Conservation (phyloP, 192 early-diverging fungal genomes). For the Cladochytrium replicatum region DNA sequence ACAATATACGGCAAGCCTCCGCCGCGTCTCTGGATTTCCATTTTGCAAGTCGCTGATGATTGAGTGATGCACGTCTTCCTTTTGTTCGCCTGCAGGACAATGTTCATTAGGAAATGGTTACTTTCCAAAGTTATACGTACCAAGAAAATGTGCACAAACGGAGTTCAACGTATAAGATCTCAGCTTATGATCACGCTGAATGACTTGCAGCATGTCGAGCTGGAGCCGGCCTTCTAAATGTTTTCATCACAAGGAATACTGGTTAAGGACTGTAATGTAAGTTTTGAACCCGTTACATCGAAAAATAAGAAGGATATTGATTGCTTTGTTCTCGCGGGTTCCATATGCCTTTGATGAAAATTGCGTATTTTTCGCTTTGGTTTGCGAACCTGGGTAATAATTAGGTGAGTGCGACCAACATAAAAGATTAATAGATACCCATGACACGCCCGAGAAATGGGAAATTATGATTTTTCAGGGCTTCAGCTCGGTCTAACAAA, state of each 20-base stretch:
- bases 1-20: slow-evolving; percentile 93
- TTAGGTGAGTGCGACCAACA: background rate
- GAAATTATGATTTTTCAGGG: slow-evolving; percentile 64
- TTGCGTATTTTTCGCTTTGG: slow-evolving; percentile 64
- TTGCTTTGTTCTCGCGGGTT: slow-evolving; percentile 79
- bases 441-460: slow-evolving; percentile 75
- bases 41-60: slow-evolving; percentile 97
- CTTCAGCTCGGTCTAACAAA: slow-evolving; percentile 76
- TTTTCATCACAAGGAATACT: background rate
- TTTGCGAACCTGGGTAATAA: slow-evolving; percentile 28
- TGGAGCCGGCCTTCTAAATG: slow-evolving; percentile 76
- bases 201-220: slow-evolving; percentile 84
- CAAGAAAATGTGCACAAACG: slow-evolving; percentile 88
- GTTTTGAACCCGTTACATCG: too few species aligned
- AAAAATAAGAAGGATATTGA: slow-evolving; percentile 43
- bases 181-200: slow-evolving; percentile 93
- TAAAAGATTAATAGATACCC: slow-evolving; percentile 3
- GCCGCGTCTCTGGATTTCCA: slow-evolving; percentile 85
- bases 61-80: slow-evolving; percentile 97
- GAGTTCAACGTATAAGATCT: slow-evolving; percentile 93
- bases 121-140: slow-evolving; percentile 26
- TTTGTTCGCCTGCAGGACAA: slow-evolving; percentile 69
- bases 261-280: too few species aligned
- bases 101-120: background rate
- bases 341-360: slow-evolving; percentile 93